Conservation (phyloP, 1,284 basidiomycete species). For the Ustilago loliicola region DNA sequence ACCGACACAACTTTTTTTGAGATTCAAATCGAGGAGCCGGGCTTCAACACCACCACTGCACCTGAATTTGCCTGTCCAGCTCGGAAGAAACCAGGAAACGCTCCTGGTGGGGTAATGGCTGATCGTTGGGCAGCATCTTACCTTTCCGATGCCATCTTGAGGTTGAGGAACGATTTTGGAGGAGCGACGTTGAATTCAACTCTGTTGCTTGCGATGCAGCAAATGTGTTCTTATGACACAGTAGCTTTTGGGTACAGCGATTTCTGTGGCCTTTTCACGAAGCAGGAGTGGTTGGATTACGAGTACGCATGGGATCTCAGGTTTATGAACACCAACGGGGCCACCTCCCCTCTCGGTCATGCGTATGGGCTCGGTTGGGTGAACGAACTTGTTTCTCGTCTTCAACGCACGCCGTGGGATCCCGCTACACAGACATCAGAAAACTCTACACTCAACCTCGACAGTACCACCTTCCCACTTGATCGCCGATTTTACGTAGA, state of each 20-base stretch:
- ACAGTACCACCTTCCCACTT: conserved; percentile 61
- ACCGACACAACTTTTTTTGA: conserved; percentile 53
- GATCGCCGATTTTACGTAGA: conserved; percentile 65
- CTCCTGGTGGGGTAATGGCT: conserved; percentile 29
- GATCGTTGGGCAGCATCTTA: conserved; percentile 61
- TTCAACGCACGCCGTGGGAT: conserved; percentile 51
- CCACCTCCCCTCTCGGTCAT: conserved; percentile 82
- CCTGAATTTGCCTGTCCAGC: conserved; percentile 63
- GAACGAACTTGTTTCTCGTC: conserved; percentile 66
- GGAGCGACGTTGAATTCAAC: conserved; percentile 50
- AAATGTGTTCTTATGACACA: conserved; percentile 74
- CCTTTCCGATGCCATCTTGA: conserved; percentile 58
- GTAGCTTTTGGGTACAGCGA: conserved; percentile 89
- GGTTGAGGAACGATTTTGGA: conserved; percentile 55
- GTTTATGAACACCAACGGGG: conserved; percentile 78
- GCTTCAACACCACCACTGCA: conserved; percentile 67
- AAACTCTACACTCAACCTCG: conserved; percentile 61
- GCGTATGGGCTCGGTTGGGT: conserved; percentile 88
- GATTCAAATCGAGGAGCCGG: conserved; percentile 64
- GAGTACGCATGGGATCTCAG: conserved; percentile 76
- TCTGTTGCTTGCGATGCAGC: conserved; percentile 62
- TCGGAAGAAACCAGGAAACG: conserved; percentile 19
- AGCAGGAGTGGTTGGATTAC: conserved; percentile 90
- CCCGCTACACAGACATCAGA: conserved; percentile 58
- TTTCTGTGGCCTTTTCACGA: conserved; percentile 89